A percentile compares a stretch with the other conserved stretches of the same genome.
phyloP scores from a whole-genome alignment of 2,329 filamentous ascomycete genomes.

The Albophoma yamanashiensis region DNA sequence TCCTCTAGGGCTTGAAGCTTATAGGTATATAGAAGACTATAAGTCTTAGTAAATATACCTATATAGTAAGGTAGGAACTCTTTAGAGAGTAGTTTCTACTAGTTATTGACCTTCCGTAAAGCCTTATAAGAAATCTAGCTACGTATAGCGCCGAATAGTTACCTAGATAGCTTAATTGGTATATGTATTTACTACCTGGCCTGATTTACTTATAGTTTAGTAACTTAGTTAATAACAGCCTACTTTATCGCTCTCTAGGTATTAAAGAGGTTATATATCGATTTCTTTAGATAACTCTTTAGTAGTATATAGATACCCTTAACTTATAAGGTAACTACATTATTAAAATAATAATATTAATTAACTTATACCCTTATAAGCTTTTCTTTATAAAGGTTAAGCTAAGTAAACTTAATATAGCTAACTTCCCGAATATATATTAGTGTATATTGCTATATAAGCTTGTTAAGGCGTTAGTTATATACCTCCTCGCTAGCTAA shows the following conservation, averaged over 20 bases:
- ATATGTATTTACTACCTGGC: not conserved
- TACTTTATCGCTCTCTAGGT: conserved; percentile 8
- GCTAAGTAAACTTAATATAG: conserved; percentile 2
- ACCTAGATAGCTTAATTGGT: not conserved
- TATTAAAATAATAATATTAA: conserved; percentile 7
- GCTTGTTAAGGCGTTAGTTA: conserved; percentile 3
- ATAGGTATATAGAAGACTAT: not conserved
- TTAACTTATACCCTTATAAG: conserved; percentile 11
- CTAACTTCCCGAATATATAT: not conserved
- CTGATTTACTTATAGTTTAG: not conserved
- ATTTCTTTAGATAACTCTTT: conserved; percentile 7
- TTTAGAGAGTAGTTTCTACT: not conserved
- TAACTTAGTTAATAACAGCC: not conserved
- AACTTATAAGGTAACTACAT: conserved; percentile 7
- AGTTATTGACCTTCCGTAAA: not conserved
- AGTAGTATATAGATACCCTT: conserved; percentile 9
- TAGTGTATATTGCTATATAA: not conserved
- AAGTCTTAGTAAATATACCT: not conserved
- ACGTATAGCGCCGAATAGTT: not conserved
- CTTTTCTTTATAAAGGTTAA: conserved; percentile 11
- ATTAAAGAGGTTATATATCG: conserved; percentile 8
- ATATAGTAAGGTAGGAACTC: not conserved
- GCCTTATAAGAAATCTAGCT: not conserved
- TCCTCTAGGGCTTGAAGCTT: not conserved
- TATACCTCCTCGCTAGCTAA: conserved; percentile 6